Base-by-base conservation (phyloP, 805 yeast species). In the Dipodascus albidus region DNA sequence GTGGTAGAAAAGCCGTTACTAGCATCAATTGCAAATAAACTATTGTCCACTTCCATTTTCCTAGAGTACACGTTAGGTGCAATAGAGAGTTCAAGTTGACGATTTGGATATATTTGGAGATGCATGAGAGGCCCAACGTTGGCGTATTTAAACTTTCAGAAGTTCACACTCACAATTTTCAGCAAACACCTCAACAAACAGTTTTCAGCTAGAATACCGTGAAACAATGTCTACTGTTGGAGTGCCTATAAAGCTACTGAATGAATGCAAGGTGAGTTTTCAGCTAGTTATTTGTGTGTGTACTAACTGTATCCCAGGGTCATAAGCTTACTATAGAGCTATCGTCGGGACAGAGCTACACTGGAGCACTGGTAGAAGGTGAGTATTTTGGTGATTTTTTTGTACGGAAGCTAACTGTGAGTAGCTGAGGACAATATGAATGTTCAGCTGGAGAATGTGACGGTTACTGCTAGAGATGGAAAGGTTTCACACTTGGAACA, bases 401-500 rank as follows among this genome's bases (percentile, higher is more conserved):
- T 38, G 20, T 38, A 14, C 17, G n/a, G 44, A 6, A 38, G 19
- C 54, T 52, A 49, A 47, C 35, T 23, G 31, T 38, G 11, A 4
- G 23, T 50, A 56, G 70, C 75, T 49, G 96, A 91, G 69, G 98
- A 91, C 62, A 90, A 85, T 67, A 93, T 91, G 98, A 91, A 91
- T 65, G 80, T 91, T 23, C 95, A 90, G 56, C 68, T 91, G 50
- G 73, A 79, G 58, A 96, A 91, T 64, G 95, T 85, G 44, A 79
- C 85, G 1, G 81, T 85, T 50, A 90, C 96, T 0, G 79, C 81
- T 23, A 71, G 82, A 48, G 85, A 87, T 52, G 96, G 96, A 2
- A 74, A 75, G 49, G 84, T 85, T 2, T 74, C 84, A 1, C 85
- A 83, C 59, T 76, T 87, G 75, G 88, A 85, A 58, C 87, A 85